Evolutionary conservation across 768 basidiomycete genomes (phyloP), one percentile per base, ranked within the genome.

Genomic region (Piloderma croceum): DNA sequence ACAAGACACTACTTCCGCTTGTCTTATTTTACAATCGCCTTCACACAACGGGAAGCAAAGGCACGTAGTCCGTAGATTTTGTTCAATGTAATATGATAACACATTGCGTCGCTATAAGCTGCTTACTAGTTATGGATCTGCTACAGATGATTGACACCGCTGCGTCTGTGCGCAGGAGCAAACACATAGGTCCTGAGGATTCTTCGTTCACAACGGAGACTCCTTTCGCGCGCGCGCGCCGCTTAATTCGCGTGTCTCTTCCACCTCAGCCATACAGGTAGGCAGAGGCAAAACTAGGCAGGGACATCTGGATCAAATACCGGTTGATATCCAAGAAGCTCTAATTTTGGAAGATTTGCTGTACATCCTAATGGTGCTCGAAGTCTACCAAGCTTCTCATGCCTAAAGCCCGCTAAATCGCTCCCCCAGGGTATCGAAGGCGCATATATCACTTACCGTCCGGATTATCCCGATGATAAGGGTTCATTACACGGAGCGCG

Each of bases 291-390:
- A 87, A 50, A 75, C 68, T 13, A 81, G 69, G 57, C 81, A 80
- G 45, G 77, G 77, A 48, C 57, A 69, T 4, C 58, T 96, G 33
- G 78, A 81, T 50, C 74, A 81, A 23, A 70, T 94, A 5, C 79
- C 86, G 2, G 54, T 91, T 38, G 89, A 91, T 34, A 73, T 98
- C 13, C 96, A 98, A 56, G 93, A 99, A 56, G 92, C 94, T 1
- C 64, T 92, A 53, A 74, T 98, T 36, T 69, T 96, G 33, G 93
- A 97, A 59, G 96, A 98, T 64, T 64, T 99, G 37, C 60, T 97
- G n/a, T 93, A 79, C 51, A 89, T 96, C 4, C 69, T 99, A 22
- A 90, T 90, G 83, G 94, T 96, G 51, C 48, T 86, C 62, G 13
- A 11, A 23, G 5, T 25, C 6, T 10, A 37, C 17, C 11, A 21